phyloP scores from a whole-genome alignment of 2,329 filamentous ascomycete genomes.

The Aspergillus amoenus region DNA sequence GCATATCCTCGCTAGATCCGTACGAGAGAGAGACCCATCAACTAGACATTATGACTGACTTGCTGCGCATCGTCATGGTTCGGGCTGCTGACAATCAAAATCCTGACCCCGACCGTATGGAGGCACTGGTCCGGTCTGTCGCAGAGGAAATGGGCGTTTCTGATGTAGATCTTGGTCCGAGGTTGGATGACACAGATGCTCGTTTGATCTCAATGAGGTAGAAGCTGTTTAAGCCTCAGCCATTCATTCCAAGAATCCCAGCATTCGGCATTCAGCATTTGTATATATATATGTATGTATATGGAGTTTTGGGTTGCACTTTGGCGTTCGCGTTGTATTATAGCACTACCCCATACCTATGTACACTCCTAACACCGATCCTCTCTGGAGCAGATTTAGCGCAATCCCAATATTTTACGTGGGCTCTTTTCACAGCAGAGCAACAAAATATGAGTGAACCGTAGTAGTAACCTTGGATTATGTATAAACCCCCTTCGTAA shows the following conservation, averaged over 20 bases:
- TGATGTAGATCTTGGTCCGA: slow-evolving; percentile 32
- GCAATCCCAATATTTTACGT: background rate
- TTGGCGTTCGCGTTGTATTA: slow-evolving; percentile 3
- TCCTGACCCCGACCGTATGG: slow-evolving; percentile 27
- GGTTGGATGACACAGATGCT: slow-evolving; percentile 28
- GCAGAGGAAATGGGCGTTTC: slow-evolving; percentile 40
- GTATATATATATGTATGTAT: background rate
- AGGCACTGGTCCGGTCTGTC: slow-evolving; percentile 32
- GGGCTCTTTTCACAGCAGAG: background rate
- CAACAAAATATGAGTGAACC: background rate
- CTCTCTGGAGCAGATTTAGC: background rate
- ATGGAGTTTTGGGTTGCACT: background rate
- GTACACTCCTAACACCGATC: background rate
- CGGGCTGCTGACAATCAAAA: slow-evolving; percentile 22
- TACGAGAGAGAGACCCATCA: slow-evolving; percentile 40
- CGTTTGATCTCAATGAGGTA: background rate
- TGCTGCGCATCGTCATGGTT: slow-evolving; percentile 42
- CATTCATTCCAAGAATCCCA: background rate
- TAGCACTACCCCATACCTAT: background rate
- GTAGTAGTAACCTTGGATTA: slow-evolving; percentile 13
- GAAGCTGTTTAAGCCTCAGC: background rate
- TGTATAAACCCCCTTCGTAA: slow-evolving; percentile 1
- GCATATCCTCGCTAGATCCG: slow-evolving; percentile 36
- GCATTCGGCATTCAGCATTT: background rate
- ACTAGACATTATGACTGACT: slow-evolving; percentile 43